Conservation (phyloP, 192 early-diverging fungal species). For the Tieghemiomyces parasiticus region DNA sequence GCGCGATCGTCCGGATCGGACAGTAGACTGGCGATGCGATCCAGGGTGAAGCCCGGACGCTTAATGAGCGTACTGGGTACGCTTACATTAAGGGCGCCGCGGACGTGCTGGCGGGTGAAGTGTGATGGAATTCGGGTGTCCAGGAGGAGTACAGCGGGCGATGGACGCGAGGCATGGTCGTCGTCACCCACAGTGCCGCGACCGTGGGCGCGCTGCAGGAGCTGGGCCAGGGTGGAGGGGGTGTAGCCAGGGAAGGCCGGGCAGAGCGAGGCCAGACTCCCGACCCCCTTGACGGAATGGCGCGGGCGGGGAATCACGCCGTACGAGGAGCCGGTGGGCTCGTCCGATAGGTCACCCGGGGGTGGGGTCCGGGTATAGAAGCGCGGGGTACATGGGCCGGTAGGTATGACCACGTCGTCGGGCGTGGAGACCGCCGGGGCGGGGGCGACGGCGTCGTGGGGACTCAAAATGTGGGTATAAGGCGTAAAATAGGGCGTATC, state of each 20-base stretch:
- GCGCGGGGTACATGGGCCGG: not conserved
- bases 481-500: not conserved
- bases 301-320: not conserved
- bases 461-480: not conserved
- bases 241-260: not conserved
- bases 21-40: not conserved
- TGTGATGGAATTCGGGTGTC: slow-evolving; percentile 1
- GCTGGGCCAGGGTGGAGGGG: slow-evolving; percentile 4
- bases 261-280: not conserved
- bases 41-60: not conserved
- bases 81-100: not conserved
- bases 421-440: not conserved
- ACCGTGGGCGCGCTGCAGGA: not conserved
- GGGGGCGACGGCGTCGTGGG: too few species aligned
- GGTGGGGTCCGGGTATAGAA: too few species aligned
- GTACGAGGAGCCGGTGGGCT: not conserved
- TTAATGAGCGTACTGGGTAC: slow-evolving; percentile 4
- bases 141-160: not conserved
- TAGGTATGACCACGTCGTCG: not conserved
- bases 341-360: not conserved
- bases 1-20: not conserved
- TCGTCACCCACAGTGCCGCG: not conserved
- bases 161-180: not conserved
- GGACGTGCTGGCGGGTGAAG: not conserved
- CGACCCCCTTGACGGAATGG: not conserved